Percentiles rank a stretch among this genome's conserved stretches.
Evolutionary conservation across 129 eudicot genomes (phyloP).

Genomic region (Logfia minima): DNA sequence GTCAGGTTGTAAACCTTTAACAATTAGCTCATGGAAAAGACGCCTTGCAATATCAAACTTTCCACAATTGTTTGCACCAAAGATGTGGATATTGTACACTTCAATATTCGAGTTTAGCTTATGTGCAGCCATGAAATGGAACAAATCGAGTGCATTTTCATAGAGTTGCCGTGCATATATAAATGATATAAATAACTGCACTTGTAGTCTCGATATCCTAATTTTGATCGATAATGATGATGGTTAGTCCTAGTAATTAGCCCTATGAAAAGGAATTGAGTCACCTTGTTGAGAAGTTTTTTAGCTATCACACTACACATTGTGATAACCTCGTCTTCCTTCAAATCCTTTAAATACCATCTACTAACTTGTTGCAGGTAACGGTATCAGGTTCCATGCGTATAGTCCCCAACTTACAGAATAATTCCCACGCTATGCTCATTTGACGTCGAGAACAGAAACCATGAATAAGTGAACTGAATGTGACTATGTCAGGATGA

Average conservation of each 20-base stretch:
- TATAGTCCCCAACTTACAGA: too few species aligned
- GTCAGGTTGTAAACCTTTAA: neutral
- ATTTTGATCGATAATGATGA: neutral
- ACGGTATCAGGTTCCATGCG: too few species aligned
- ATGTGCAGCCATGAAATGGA: neutral
- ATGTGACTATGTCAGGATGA: neutral
- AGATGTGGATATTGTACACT: neutral
- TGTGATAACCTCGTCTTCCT: too few species aligned
- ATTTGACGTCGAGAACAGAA: conserved; percentile 3
- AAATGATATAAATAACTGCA: neutral
- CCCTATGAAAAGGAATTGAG: neutral
- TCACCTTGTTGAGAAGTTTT: neutral
- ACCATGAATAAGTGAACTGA: neutral
- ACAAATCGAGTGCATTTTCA: neutral
- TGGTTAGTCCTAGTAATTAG: neutral
- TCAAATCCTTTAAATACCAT: too few species aligned
- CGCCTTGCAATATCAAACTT: neutral
- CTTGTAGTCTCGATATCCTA: neutral
- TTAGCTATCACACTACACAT: neutral
- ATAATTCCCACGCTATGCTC: too few species aligned
- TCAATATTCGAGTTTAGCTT: neutral
- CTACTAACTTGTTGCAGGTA: too few species aligned
- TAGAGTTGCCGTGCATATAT: neutral
- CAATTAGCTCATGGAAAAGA: neutral
- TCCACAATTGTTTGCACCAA: neutral